Evolutionary conservation across 768 basidiomycete species (phyloP), one percentile per base, ranked within the genome.

Genomic region (Lactarius pseudohatsudake): DNA sequence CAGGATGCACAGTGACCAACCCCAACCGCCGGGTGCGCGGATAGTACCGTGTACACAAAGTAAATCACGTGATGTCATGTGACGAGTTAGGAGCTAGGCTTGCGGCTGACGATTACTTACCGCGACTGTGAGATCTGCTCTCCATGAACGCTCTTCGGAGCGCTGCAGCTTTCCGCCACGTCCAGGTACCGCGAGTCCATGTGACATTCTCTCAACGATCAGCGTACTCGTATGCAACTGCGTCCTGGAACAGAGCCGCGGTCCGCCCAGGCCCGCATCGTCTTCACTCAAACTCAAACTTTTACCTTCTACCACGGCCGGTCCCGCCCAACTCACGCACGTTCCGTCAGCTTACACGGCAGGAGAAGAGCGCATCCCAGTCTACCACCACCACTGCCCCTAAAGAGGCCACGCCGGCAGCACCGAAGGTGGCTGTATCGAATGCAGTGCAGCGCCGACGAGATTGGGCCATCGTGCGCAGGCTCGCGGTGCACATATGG

Each of bases 401-500:
- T 15, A 26, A 43, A 56, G 41, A 22, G 26, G 20, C 4, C 40
- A 40, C 65, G 18, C 38, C 43, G 8, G 34, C 38, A 2, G 10
- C 53, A 32, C 26, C 68, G 2, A 61, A 53, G 4, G 5, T 11
- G 50, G 30, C 54, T 16, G 11, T 67, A 16, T 55, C 68, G 20
- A 70, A 70, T 20, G 68, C 72, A 3, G 81, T 85, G 61, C 86
- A 96, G 75, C 81, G 92, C 56, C 79, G 79, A 71, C 88, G 84
- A 59, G 97, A 99, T 76, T 97, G 94, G 94, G 77, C 77, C 41
- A 96, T 98, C 66, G 83, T 96, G 66, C 89, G 87, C 75, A 83
- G 81, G 61, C 81, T 99, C n/a, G 83, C 92, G 69, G 83, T 82
- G 11, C 94, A 98, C 71, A 90, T 99, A 20, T 99, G 97, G 97